Conservation (phyloP, 2,329 filamentous ascomycete species). For the Trichoderma arundinaceum region DNA sequence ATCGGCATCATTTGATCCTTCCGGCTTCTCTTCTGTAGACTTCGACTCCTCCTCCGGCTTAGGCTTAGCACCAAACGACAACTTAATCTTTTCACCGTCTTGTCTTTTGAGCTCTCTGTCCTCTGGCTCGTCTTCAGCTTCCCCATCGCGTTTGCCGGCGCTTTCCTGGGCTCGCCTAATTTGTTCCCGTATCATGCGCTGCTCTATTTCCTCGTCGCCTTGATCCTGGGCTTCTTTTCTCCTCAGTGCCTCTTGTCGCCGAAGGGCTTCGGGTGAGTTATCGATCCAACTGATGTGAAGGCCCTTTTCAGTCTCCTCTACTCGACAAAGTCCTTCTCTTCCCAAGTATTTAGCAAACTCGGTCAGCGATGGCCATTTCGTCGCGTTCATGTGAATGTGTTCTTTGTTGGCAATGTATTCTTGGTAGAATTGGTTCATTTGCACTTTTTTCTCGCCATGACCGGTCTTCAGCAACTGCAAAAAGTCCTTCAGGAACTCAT, state of each 20-base stretch:
- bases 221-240: conserved; percentile 87
- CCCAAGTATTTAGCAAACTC: conserved; percentile 90
- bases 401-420: conserved; percentile 86
- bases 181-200: conserved; percentile 81
- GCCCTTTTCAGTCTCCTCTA: conserved; percentile 88
- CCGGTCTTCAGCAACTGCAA: conserved; percentile 76
- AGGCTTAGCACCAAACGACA: conserved; percentile 65
- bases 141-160: conserved; percentile 49
- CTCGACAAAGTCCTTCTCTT: conserved; percentile 82
- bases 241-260: conserved; percentile 77
- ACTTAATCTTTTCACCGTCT: conserved; percentile 76
- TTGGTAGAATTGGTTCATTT: conserved; percentile 94
- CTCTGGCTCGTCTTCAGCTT: conserved; percentile 49
- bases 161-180: conserved; percentile 73
- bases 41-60: conserved; percentile 32
- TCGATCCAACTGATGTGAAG: conserved; percentile 90
- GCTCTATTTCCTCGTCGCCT: conserved; percentile 88
- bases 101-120: conserved; percentile 61
- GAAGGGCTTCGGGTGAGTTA: conserved; percentile 83
- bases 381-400: conserved; percentile 93
- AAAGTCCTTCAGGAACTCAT: conserved; percentile 83
- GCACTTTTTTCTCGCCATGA: conserved; percentile 88
- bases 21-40: not conserved
- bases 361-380: conserved; percentile 84
- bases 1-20: conserved; percentile 27